These are phyloP conservation scores for Planoprotostelium fungivorum DNA, from an alignment of 78 protist genomes.

Conservation along the genomic window DNA sequence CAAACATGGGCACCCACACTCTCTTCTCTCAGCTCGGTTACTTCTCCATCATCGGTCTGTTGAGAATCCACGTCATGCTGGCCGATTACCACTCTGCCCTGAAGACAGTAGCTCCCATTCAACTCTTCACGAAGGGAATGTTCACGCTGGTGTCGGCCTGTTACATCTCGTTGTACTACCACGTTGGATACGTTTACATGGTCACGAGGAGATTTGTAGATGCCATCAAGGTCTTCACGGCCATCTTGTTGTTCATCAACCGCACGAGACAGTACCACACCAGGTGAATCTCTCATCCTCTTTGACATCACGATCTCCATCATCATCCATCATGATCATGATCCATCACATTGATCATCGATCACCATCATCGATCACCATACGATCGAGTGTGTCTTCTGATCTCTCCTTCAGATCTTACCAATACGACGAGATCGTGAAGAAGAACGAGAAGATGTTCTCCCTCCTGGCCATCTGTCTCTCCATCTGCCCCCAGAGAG, in stretches of 20 bases:
- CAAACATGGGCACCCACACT: conserved; percentile 14
- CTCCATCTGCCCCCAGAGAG: conserved; percentile 75
- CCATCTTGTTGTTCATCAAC: conserved; percentile 42
- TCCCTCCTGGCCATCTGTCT: conserved; percentile 73
- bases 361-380: neutral
- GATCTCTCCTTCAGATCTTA: neutral
- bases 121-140: conserved; percentile 51
- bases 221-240: conserved; percentile 50
- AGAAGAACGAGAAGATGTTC: conserved; percentile 85
- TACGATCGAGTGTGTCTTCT: neutral
- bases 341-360: neutral
- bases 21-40: conserved; percentile 68
- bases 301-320: too few species aligned
- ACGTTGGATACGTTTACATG: conserved; percentile 76
- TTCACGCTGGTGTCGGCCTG: conserved; percentile 73
- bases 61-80: conserved; percentile 83
- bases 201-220: conserved; percentile 85
- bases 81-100: conserved; percentile 79
- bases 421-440: conserved; percentile 39
- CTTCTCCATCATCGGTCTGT: conserved; percentile 68
- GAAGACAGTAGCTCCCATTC: conserved; percentile 49
- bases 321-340: neutral
- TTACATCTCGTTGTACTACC: conserved; percentile 69
- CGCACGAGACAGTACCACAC: conserved; percentile 45
- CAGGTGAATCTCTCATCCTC: conserved; percentile 3